Conservation (phyloP, 345 rosid species). For the Cardamine occulta region DNA sequence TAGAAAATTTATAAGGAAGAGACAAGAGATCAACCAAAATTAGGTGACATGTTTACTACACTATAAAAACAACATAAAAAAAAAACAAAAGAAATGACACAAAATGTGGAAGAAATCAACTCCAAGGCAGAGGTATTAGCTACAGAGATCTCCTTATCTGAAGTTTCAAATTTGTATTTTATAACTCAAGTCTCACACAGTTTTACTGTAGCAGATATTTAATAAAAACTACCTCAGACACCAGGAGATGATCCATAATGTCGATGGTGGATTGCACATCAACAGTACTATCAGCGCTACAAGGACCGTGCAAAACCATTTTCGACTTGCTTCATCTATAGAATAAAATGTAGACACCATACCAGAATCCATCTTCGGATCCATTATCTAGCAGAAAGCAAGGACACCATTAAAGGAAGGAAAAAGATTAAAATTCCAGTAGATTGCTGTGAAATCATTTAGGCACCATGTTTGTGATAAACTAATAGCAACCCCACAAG, state of each 20-base stretch:
- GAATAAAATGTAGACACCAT: conserved; percentile 78
- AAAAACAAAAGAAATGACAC: neutral
- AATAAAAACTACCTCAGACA: conserved; percentile 73
- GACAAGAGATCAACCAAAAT: neutral
- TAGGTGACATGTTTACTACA: conserved; percentile 5
- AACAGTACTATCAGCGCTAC: conserved; percentile 60
- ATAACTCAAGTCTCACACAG: neutral
- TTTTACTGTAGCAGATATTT: neutral
- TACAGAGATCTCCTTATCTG: conserved; percentile 3
- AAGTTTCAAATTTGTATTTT: neutral
- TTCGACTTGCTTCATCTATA: conserved; percentile 91
- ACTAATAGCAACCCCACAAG: neutral
- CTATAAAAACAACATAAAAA: neutral
- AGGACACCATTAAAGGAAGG: neutral
- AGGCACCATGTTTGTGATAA: neutral
- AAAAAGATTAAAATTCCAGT: neutral
- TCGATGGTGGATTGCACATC: conserved; percentile 82
- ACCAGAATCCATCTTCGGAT: conserved; percentile 99
- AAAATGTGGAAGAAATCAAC: conserved; percentile 11
- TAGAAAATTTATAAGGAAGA: conserved; percentile 33
- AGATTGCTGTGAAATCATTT: neutral
- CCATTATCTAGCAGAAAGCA: conserved; percentile 75
- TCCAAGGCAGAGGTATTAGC: conserved; percentile 10
- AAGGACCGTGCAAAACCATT: conserved; percentile 83
- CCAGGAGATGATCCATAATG: conserved; percentile 92